These are phyloP conservation scores for Aspergillus jensenii DNA, from an alignment of 2,329 filamentous ascomycete species.

Conservation along the genomic window DNA sequence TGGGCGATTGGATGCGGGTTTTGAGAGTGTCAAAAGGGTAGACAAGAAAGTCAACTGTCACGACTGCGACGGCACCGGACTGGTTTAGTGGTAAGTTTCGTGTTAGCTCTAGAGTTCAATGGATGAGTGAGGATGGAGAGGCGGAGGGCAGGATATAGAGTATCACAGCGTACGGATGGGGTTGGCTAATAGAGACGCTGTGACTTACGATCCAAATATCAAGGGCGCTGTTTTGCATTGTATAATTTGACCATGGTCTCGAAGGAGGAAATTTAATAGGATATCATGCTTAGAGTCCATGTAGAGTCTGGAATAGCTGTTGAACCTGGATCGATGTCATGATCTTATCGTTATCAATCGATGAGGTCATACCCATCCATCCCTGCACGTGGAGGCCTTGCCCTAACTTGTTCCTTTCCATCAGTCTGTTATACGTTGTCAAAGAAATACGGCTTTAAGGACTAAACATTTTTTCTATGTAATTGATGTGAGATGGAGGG, in stretches of 20 bases:
- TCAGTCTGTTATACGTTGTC: no score
- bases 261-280: not conserved
- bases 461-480: no score
- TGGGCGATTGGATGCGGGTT: slow-evolving; percentile 76
- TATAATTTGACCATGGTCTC: not conserved
- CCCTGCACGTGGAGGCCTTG: not conserved
- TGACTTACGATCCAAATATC: slow-evolving; percentile 58
- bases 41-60: slow-evolving; percentile 80
- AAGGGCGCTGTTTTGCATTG: slow-evolving; percentile 43
- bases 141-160: not conserved
- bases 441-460: no score
- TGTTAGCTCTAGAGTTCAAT: not conserved
- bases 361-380: slow-evolving; percentile 4
- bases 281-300: not conserved
- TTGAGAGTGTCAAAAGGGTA: slow-evolving; percentile 91
- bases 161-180: not conserved
- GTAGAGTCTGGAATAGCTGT: not conserved
- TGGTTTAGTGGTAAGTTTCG: slow-evolving; percentile 33
- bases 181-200: not conserved
- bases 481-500: no score
- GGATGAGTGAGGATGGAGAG: no score
- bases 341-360: slow-evolving; percentile 4
- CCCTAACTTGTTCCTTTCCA: not conserved
- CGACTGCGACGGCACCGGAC: slow-evolving; percentile 83
- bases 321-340: not conserved